Base-by-base conservation (phyloP, 306 rosid genomes). In the Gastrolobium bilobum region DNA sequence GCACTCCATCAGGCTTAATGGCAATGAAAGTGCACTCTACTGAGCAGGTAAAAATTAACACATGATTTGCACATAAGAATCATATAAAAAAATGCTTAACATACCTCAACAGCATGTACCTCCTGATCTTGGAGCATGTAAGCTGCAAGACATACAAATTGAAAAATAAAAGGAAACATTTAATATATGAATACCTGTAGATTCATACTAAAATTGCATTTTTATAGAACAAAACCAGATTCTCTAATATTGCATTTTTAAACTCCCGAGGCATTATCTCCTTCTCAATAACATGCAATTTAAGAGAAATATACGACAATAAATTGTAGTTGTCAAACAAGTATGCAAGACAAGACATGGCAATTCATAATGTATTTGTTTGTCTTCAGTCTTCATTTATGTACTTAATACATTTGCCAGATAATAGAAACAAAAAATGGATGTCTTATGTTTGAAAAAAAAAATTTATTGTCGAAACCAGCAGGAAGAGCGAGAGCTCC, bases 71-170 rank as follows among this genome's bases (percentile, higher is more conserved):
- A 43, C 38, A 9, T 53, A 52, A 72, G 46, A 68, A 31, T 44
- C 39, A 40, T 47, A 65, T 60, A 59, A 63, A 35, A 68, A 52
- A 54, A 37, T 35, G 31, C 39, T 10, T 72, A 6, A 71, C 39
- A 37, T 84, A 95, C 99, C 98, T 95, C 96, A 40, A 96, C 93
- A 61, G 99, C 99, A 70, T 91, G 91, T 79, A 89, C 98, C 76
- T 95, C 99, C 84, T 90, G 99, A 88, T 91, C 97, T 83, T 89
- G 84, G 72, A 91, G 88, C 92, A 90, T 69, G 94, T 81, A 95
- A 81, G 90, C 99, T 95, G 50, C 86, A 71, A 81, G 43, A 67
- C 34, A 57, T 48, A 57, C 58, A 65, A 61, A 43, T 83, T 81
- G 35, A 39, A 74, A 37, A 53, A 20, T 10, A 4, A 69, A 79